phyloP scores from a whole-genome alignment of 306 rosid genomes.

The Ceratonia siliqua region DNA sequence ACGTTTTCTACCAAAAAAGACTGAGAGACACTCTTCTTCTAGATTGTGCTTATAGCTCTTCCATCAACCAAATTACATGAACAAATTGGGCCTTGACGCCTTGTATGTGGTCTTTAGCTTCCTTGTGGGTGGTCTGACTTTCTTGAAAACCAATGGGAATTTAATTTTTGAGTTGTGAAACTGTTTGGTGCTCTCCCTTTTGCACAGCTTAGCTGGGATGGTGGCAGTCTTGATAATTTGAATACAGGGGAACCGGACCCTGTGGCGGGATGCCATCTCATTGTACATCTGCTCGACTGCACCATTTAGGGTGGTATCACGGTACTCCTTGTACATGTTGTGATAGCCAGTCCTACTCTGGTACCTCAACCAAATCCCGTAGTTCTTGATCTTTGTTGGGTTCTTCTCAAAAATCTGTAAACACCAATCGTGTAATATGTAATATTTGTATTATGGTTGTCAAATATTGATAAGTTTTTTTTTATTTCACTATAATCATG shows the following conservation, averaged over 20 bases:
- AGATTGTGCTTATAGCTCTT: slow-evolving; percentile 7
- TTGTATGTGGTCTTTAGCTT: slow-evolving; percentile 92
- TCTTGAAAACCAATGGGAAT: slow-evolving; percentile 85
- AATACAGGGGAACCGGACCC: slow-evolving; percentile 85
- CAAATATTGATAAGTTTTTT: too few species aligned
- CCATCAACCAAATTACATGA: slow-evolving; percentile 57
- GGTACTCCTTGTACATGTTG: slow-evolving; percentile 93
- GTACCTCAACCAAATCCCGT: slow-evolving; percentile 84
- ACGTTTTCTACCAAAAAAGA: slow-evolving; percentile 19
- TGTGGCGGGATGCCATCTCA: slow-evolving; percentile 93
- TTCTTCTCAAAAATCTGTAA: slow-evolving; percentile 85
- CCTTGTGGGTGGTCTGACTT: slow-evolving; percentile 80
- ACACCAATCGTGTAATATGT: background rate
- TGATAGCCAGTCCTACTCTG: slow-evolving; percentile 93
- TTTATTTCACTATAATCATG: too few species aligned
- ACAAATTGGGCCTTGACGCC: slow-evolving; percentile 85
- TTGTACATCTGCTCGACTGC: slow-evolving; percentile 78
- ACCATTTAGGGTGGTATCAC: slow-evolving; percentile 87
- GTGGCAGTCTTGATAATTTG: slow-evolving; percentile 92
- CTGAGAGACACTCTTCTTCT: background rate
- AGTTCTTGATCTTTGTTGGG: slow-evolving; percentile 82
- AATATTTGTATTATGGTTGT: too few species aligned
- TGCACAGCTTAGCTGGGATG: slow-evolving; percentile 81
- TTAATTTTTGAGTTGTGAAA: slow-evolving; percentile 87
- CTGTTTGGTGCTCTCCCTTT: slow-evolving; percentile 89